phyloP scores from a whole-genome alignment of 2,329 filamentous ascomycete genomes.

The Arthrobotrys sphaeroides region DNA sequence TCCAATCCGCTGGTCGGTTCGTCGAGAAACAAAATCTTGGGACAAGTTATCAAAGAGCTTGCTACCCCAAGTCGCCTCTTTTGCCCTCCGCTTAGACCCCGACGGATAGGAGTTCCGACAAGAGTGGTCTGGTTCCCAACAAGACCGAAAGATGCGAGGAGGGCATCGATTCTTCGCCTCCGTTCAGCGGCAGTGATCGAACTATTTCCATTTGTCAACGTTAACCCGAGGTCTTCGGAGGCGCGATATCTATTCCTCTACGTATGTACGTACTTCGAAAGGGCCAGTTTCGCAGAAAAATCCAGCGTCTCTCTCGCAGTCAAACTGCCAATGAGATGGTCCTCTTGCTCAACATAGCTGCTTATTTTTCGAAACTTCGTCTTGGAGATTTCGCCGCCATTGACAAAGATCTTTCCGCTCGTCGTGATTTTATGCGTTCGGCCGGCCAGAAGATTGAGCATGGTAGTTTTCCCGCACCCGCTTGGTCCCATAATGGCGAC shows the following conservation, averaged over 20 bases:
- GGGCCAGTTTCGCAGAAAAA: slow-evolving; percentile 76
- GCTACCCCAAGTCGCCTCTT: slow-evolving; percentile 83
- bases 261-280: slow-evolving; percentile 65
- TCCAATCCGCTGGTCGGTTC: slow-evolving; percentile 87
- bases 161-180: slow-evolving; percentile 63
- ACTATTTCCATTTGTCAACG: too few species aligned
- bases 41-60: slow-evolving; percentile 80
- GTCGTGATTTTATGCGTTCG: slow-evolving; percentile 67
- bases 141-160: slow-evolving; percentile 72
- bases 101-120: slow-evolving; percentile 82
- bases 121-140: slow-evolving; percentile 74
- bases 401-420: slow-evolving; percentile 69
- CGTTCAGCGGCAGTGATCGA: slow-evolving; percentile 21
- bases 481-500: slow-evolving; percentile 83
- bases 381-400: slow-evolving; percentile 68
- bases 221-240: too few species aligned
- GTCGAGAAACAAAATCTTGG: slow-evolving; percentile 82
- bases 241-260: too few species aligned
- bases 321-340: slow-evolving; percentile 81
- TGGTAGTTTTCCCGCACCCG: slow-evolving; percentile 79
- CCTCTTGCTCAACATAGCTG: slow-evolving; percentile 87
- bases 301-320: slow-evolving; percentile 81
- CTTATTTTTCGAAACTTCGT: slow-evolving; percentile 72
- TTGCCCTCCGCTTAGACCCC: slow-evolving; percentile 85
- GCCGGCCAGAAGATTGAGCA: slow-evolving; percentile 80